phyloP scores from a whole-genome alignment of 2,329 filamentous ascomycete species.

The Aspergillus jensenii region DNA sequence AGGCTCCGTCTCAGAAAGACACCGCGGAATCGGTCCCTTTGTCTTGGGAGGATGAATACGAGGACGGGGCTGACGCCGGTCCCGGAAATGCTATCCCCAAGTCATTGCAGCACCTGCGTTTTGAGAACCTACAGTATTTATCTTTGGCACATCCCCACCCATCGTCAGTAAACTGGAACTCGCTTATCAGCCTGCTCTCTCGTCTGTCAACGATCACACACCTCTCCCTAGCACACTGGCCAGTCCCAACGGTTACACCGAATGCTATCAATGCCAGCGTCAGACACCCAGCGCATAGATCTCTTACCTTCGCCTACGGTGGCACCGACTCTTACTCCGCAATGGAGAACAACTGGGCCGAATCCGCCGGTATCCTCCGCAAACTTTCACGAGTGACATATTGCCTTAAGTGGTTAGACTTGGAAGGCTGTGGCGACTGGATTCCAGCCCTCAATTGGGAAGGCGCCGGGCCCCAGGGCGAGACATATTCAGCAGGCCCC shows the following conservation, averaged over 20 bases:
- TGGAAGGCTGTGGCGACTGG: slow-evolving; percentile 61
- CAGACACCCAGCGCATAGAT: slow-evolving; percentile 38
- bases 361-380: slow-evolving; percentile 57
- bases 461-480: slow-evolving; percentile 27
- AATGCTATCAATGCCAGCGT: slow-evolving; percentile 50
- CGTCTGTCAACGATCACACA: slow-evolving; percentile 59
- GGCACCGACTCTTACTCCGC: slow-evolving; percentile 55
- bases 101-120: slow-evolving; percentile 37
- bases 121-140: slow-evolving; percentile 56
- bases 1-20: slow-evolving; percentile 1
- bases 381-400: slow-evolving; percentile 57
- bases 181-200: slow-evolving; percentile 54
- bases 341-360: slow-evolving; percentile 55
- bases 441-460: slow-evolving; percentile 51
- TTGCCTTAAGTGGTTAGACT: slow-evolving; percentile 61
- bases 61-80: slow-evolving; percentile 7
- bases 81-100: slow-evolving; percentile 16
- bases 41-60: slow-evolving; percentile 43
- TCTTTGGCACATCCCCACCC: slow-evolving; percentile 55
- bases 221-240: slow-evolving; percentile 64
- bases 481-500: slow-evolving; percentile 32
- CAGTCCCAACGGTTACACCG: slow-evolving; percentile 57
- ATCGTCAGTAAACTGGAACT: slow-evolving; percentile 52
- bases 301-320: slow-evolving; percentile 47
- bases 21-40: slow-evolving; percentile 27